Conservation (phyloP, 2,329 filamentous ascomycete genomes). For the Scedosporium aurantiacum region DNA sequence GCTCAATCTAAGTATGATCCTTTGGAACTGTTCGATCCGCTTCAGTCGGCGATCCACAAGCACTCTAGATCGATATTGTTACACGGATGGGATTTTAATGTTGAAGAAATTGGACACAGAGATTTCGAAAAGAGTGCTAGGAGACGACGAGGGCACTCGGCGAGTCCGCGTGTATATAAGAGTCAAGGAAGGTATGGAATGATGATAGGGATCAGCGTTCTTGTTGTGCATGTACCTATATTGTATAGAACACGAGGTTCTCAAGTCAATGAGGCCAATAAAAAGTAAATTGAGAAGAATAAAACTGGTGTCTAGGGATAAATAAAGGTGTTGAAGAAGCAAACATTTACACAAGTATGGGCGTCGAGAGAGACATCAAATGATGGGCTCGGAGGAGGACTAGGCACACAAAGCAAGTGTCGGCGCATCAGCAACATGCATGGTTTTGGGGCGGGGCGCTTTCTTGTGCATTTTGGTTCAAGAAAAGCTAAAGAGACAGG, state of each 20-base stretch:
- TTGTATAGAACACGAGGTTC: not conserved
- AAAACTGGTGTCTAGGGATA: not conserved
- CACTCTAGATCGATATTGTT: too few relatives aligned
- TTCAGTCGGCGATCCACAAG: too few relatives aligned
- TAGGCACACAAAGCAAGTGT: not conserved
- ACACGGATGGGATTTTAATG: too few relatives aligned
- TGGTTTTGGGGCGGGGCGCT: not conserved
- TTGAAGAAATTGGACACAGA: too few relatives aligned
- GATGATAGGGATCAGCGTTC: not conserved
- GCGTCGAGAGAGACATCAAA: not conserved
- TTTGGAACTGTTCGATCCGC: too few relatives aligned
- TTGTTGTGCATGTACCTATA: not conserved
- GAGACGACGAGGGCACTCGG: too few relatives aligned
- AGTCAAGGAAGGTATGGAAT: not conserved
- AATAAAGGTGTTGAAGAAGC: not conserved
- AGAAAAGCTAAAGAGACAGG: not conserved
- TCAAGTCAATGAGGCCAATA: not conserved
- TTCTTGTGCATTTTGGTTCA: not conserved
- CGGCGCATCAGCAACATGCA: not conserved
- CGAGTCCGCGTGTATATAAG: too few relatives aligned
- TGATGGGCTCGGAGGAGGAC: not conserved
- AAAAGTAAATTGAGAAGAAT: not conserved
- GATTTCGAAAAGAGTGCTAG: not conserved
- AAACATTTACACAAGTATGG: not conserved
- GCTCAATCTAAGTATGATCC: too few relatives aligned